These are phyloP conservation scores for Mycena citricolor DNA, from an alignment of 1,284 basidiomycete genomes.

Conservation along the genomic window DNA sequence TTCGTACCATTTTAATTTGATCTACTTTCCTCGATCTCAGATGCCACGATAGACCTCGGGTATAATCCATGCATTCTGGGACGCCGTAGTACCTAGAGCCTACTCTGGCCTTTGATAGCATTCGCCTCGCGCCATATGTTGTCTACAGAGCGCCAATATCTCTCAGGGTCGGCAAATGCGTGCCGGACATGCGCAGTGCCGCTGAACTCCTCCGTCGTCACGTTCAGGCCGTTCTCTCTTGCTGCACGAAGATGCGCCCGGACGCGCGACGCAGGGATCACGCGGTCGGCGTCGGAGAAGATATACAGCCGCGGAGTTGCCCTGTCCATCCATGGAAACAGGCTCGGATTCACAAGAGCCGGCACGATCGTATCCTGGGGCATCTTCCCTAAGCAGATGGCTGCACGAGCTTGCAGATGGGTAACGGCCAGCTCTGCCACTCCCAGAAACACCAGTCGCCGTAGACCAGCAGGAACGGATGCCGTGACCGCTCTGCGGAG, in stretches of 20 bases:
- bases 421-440: neutral
- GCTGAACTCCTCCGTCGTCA: slow-evolving; percentile 1
- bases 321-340: slow-evolving; percentile 2
- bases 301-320: slow-evolving; percentile 3
- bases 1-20: too few species aligned
- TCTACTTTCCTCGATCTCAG: too few species aligned
- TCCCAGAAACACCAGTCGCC: neutral
- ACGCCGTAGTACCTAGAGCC: too few species aligned
- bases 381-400: neutral
- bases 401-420: neutral
- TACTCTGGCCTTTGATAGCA: too few species aligned
- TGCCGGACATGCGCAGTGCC: slow-evolving; percentile 8
- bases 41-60: too few species aligned
- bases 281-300: slow-evolving; percentile 4
- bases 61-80: too few species aligned
- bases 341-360: neutral
- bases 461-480: neutral
- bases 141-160: slow-evolving; percentile 2
- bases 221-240: neutral
- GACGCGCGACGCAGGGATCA: neutral
- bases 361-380: slow-evolving; percentile 1
- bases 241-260: neutral
- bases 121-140: neutral
- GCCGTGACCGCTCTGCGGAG: neutral
- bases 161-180: neutral